Evolutionary conservation across 345 rosid genomes (phyloP).

Genomic region (Moricandia moricandioides): DNA sequence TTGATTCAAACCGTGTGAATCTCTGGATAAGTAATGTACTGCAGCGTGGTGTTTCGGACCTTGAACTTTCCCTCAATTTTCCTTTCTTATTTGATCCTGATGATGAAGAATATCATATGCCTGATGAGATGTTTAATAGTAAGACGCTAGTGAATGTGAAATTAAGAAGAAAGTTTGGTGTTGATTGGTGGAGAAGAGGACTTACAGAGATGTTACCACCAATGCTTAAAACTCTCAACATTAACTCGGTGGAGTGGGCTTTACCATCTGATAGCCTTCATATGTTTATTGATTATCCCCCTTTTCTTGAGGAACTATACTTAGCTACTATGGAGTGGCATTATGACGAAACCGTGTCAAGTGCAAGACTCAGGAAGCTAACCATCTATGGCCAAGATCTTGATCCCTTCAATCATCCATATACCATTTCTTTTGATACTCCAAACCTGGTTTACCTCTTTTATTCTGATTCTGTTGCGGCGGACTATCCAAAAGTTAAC

Average conservation of each 20-base stretch:
- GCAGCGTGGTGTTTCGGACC: neutral
- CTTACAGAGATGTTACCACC: too few relatives aligned
- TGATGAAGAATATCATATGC: neutral
- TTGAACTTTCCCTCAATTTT: neutral
- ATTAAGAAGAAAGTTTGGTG: neutral
- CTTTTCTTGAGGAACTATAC: constrained; percentile 1
- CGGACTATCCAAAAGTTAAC: neutral
- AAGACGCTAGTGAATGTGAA: neutral
- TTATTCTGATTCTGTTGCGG: neutral
- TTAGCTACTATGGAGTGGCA: neutral
- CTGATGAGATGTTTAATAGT: neutral
- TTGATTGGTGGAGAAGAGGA: neutral
- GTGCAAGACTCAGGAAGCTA: constrained; percentile 9
- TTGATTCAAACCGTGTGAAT: neutral
- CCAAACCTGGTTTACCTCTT: neutral
- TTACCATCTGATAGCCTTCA: neutral
- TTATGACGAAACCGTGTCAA: neutral
- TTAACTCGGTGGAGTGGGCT: neutral
- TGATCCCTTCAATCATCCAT: neutral
- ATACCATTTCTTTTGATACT: neutral
- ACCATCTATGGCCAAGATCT: neutral
- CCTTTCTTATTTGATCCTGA: neutral
- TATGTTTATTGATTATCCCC: neutral
- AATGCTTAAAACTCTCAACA: neutral
- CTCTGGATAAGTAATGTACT: neutral